These are phyloP conservation scores for Paraphaeosphaeria sporulosa DNA, from an alignment of 2,329 filamentous ascomycete species.

Conservation along the genomic window DNA sequence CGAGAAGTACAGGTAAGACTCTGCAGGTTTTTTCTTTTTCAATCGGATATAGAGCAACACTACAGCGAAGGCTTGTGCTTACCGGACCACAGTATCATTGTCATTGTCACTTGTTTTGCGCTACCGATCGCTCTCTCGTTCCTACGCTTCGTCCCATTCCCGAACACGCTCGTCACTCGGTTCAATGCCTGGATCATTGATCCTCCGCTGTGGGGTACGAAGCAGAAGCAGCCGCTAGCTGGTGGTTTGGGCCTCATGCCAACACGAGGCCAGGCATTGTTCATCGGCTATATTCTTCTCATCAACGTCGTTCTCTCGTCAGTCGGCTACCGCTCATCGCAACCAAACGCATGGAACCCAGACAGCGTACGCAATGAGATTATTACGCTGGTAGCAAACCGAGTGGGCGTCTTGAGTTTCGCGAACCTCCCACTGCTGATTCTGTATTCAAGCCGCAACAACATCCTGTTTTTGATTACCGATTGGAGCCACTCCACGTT, in stretches of 20 bases:
- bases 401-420: conserved; percentile 54
- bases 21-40: background rate
- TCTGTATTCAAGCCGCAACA: conserved; percentile 58
- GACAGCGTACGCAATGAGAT: conserved; percentile 35
- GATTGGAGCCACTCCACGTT: conserved; percentile 61
- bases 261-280: conserved; percentile 24
- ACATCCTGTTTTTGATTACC: conserved; percentile 58
- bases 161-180: conserved; percentile 10
- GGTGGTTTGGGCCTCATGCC: conserved; percentile 17
- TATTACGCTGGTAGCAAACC: conserved; percentile 48
- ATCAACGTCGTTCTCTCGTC: conserved; percentile 23
- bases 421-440: conserved; percentile 54
- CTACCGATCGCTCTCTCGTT: conserved; percentile 25
- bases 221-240: conserved; percentile 15
- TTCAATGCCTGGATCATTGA: conserved; percentile 28
- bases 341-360: conserved; percentile 31
- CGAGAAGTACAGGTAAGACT: conserved; percentile 10
- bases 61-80: background rate
- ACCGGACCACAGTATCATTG: conserved; percentile 14
- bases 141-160: conserved; percentile 27
- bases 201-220: conserved; percentile 22
- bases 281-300: conserved; percentile 38
- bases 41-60: background rate
- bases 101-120: conserved; percentile 20
- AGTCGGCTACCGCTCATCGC: conserved; percentile 14